Base-by-base conservation (phyloP, 2,329 filamentous ascomycete genomes). In the Amphichorda felina region DNA sequence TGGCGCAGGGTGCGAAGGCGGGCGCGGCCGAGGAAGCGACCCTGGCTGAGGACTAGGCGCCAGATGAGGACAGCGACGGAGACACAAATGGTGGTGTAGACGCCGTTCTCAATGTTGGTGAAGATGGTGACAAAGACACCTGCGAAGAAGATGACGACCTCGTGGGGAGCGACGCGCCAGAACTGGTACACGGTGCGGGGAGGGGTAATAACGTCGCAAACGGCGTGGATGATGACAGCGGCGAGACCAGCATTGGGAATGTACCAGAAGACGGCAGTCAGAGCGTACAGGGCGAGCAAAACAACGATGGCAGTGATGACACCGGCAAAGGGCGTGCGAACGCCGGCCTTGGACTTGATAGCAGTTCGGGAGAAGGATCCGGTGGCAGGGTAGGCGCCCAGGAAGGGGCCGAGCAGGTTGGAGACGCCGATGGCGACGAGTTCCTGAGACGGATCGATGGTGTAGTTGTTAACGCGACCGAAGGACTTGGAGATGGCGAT, bases 291-390 rank as follows among this genome's bases (percentile, higher is more conserved):
- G 14, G 87, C 85, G 9, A 94, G 65, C 2, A 94, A 65, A 8
- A 94, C 86, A 9, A 94, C 74, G 15, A 85, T 41, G 1, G 81
- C 86, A 9, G 86, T 94, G 41, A 93, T 85, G 32, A 89, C 72
- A 66, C 86, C 86, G 24, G 83, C 86, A 38, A 93, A 75, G 1
- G 86, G 87, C 4, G 85, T 94, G 29, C 86, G 78, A 2, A 93
- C 86, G 52, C 86, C 86, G 36, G 86, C 84, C 61, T 94, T 94
- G n/a, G 86, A 84, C 59, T 93, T 93, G 64, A 94, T 93, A 34
- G 86, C 87, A 16, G 86, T 94, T 41, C 86, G 76, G 7, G 83
- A 89, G 66, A 94, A 94, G 2, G 86, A 93, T 5, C 86, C 87
- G 9, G 86, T 94, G 0, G 84, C 82, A 4, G 86, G 84, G 47